phyloP scores from a whole-genome alignment of 805 yeast species.

The Saturnispora ahearnii region DNA sequence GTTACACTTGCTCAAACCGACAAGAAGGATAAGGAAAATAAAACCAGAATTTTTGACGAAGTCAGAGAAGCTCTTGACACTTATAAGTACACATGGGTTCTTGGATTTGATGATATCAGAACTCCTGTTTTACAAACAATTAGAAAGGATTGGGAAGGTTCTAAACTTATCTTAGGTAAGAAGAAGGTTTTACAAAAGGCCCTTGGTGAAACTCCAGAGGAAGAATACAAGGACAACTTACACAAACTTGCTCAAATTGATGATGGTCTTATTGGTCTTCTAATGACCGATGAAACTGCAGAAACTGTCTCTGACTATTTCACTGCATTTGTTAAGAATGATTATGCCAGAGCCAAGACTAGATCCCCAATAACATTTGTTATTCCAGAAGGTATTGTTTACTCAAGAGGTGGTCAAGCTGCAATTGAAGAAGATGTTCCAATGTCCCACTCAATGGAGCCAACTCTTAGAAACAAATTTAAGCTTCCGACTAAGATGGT shows the following conservation, averaged over 20 bases:
- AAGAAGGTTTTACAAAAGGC: conserved; percentile 91
- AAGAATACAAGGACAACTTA: conserved; percentile 82
- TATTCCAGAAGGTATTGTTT: conserved; percentile 84
- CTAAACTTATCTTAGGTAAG: conserved; percentile 82
- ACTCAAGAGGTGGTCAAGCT: conserved; percentile 92
- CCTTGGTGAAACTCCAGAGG: conserved; percentile 76
- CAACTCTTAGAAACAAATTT: conserved; percentile 78
- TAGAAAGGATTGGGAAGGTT: conserved; percentile 87
- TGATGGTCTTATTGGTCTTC: conserved; percentile 75
- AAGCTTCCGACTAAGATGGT: conserved; percentile 89
- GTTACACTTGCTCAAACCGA: conserved; percentile 94
- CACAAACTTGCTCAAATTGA: conserved; percentile 56
- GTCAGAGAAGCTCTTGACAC: conserved; percentile 74
- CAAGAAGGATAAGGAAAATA: conserved; percentile 89
- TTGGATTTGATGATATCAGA: conserved; percentile 84
- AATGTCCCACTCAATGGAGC: conserved; percentile 92
- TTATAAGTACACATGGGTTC: conserved; percentile 73
- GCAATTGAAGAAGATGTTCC: conserved; percentile 90
- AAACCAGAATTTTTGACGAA: conserved; percentile 84
- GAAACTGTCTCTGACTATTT: conserved; percentile 89
- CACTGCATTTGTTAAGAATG: conserved; percentile 64
- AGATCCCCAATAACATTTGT: conserved; percentile 74
- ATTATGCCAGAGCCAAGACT: conserved; percentile 85
- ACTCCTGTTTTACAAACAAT: conserved; percentile 92
- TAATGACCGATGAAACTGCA: conserved; percentile 83